Base-by-base conservation (phyloP, 371 early-diverging fungal genomes). In the Synchytrium microbalum region DNA sequence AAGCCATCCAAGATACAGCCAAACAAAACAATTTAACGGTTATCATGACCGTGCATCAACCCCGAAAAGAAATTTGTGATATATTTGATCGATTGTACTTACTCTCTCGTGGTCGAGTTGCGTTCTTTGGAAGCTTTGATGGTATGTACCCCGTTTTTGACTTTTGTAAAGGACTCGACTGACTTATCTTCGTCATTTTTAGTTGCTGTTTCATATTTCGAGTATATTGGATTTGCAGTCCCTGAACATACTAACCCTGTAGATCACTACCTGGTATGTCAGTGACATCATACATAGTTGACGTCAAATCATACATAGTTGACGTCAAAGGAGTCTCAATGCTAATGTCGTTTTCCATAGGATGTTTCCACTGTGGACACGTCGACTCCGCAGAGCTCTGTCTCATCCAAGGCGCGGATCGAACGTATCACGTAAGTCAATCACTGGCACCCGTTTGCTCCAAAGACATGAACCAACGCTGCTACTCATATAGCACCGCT, bases 21-120 rank as follows among this genome's bases (percentile, higher is more conserved):
- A 5, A 10, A 19, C 10, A 38, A 19, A 38, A 38, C 19, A 5
- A 38, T 38, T 19, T 5, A 38, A 38, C 46, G 5, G 46, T 38
- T 19, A 38, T 38, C 19, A 38, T 38, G 10, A 10, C 46, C 19
- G 93, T 98, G 55, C 98, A 97, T 72, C 76, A 96, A 68, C 98
- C 98, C 2, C 84, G 95, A 10, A 85, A 87, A 29, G 89, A 96
- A 64, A 95, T 95, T 64, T 92, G 92, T 60, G 80, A 86, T 26
- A 69, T 88, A 63, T 96, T 97, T 79, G 92, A 93, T 73, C 86
- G 89, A 30, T 77, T 96, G 14, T 74, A 94, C n/a, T 70, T 98
- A 59, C 75, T 98, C 55, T 86, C 88, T 29, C 64, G 71, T 29
- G 88, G 87, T 38, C 5, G 19, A 38, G 46, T 38, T 19, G 5